Evolutionary conservation across 1,139 yeast species (phyloP), one percentile per base, ranked within the genome.

Genomic region (Geotrichum macrosporum): DNA sequence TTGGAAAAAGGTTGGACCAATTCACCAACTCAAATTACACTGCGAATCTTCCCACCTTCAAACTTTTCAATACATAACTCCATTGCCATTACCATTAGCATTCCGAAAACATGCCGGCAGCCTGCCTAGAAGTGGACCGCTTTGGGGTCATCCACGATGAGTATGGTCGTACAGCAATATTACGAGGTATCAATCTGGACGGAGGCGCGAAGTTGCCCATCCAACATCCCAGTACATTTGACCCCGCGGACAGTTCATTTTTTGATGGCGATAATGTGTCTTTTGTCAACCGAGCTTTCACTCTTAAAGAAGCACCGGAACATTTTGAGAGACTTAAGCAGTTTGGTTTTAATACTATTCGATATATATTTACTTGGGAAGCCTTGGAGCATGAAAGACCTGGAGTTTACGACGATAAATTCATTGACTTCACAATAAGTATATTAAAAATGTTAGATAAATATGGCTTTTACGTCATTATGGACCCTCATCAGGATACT

Each of bases 311-410:
- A 36, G 92, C 92, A 0, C 78, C 71, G 50, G 70, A 62, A 50
- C 96, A 88, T 61, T 71, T 85, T 44, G 66, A 61, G 20, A 67
- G 94, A 52, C 75, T 88, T 56, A 83, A 81, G 58, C 72, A 79
- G 10, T 75, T 89, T 74, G 96, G 96, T 1, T 86, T 76, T 64
- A 88, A 87, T 60, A 75, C 83, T 10, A 73, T 87, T 20, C 67
- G 96, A 50, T 84, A 80, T 60, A 68, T 86, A 16, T 70, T 84
- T 43, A 83, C 94, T 0, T 88, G 96, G 96, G 96, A 88, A 60
- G 94, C 96, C 0, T 59, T 88, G 22, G 96, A 88, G 60, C 96
- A 87, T 55, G 70, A 67, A 43, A 95, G 94, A 0, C 96, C 96
- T 0, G 94, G 85, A 0, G 64, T 66, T 13, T 87, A 85, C 60